Percentiles rank a stretch among this genome's conserved stretches.
phyloP scores from a whole-genome alignment of 345 rosid species.

The Hibiscus mutabilis region DNA sequence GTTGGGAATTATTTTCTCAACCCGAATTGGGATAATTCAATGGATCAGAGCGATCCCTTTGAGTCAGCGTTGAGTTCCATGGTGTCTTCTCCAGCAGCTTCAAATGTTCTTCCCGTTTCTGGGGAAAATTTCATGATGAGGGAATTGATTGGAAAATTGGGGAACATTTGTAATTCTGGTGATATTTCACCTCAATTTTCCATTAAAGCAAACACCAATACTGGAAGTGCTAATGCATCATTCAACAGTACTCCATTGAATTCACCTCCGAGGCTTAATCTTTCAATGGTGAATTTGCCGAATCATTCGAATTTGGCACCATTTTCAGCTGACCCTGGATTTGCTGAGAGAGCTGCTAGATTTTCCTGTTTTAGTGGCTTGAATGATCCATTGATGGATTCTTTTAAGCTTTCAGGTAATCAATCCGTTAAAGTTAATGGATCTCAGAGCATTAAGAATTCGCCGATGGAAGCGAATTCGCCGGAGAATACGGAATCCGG shows the following conservation, averaged over 20 bases:
- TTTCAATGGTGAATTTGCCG: conserved; percentile 31
- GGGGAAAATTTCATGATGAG: conserved; percentile 42
- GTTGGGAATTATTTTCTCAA: conserved; percentile 19
- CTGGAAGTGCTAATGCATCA: conserved; percentile 30
- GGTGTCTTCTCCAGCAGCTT: conserved; percentile 50
- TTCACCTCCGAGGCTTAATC: conserved; percentile 55
- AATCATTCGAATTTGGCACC: conserved; percentile 24
- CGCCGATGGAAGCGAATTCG: conserved; percentile 26
- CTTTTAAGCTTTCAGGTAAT: conserved; percentile 18
- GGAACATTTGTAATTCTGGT: conserved; percentile 43
- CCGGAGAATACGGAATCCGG: conserved; percentile 28
- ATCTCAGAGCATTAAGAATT: conserved; percentile 33
- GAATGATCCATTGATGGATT: conserved; percentile 16
- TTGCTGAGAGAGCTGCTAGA: conserved; percentile 39
- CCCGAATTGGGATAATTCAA: conserved; percentile 40
- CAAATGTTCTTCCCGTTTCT: conserved; percentile 20
- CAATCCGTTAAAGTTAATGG: conserved; percentile 26
- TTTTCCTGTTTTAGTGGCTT: conserved; percentile 26
- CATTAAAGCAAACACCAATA: conserved; percentile 23
- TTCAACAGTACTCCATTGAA: conserved; percentile 38
- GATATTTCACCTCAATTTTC: conserved; percentile 29
- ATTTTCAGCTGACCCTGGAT: conserved; percentile 41
- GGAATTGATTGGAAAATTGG: conserved; percentile 67
- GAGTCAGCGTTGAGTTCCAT: conserved; percentile 58
- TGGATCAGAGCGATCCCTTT: conserved; percentile 75